Evolutionary conservation across 352 stramenopile genomes (phyloP).

Genomic region (Aphanomyces cochlioides): DNA sequence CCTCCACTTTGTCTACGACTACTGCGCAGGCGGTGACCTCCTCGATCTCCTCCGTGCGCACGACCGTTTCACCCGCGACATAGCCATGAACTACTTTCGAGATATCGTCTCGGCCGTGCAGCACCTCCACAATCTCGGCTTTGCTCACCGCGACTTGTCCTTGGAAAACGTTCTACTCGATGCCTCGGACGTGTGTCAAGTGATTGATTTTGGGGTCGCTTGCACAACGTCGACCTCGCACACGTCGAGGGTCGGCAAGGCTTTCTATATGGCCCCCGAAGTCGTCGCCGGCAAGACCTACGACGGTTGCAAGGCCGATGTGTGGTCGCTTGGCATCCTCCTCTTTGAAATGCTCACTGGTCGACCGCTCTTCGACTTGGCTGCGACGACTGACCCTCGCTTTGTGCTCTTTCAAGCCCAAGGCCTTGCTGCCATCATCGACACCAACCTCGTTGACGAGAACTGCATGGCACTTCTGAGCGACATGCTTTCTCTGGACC

Average conservation of each 20-base stretch:
- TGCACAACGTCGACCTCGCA: slow-evolving; percentile 17
- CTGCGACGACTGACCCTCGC: slow-evolving; percentile 12
- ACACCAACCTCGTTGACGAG: neutral
- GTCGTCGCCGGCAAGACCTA: slow-evolving; percentile 37
- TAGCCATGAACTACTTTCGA: slow-evolving; percentile 8
- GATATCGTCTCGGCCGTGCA: slow-evolving; percentile 4
- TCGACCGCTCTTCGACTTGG: slow-evolving; percentile 52
- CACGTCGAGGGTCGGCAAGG: slow-evolving; percentile 41
- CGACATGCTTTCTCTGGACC: slow-evolving; percentile 16
- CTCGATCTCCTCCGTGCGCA: neutral
- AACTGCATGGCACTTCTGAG: neutral
- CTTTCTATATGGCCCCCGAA: slow-evolving; percentile 67
- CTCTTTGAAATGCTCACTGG: slow-evolving; percentile 57
- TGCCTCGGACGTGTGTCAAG: slow-evolving; percentile 53
- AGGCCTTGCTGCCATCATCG: neutral
- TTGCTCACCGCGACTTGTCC: slow-evolving; percentile 25
- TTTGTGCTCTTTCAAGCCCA: neutral
- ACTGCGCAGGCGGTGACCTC: slow-evolving; percentile 95
- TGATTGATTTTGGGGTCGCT: slow-evolving; percentile 91
- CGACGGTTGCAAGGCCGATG: slow-evolving; percentile 56
- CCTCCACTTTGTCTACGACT: slow-evolving; percentile 98
- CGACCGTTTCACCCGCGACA: neutral
- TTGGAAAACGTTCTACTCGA: slow-evolving; percentile 20
- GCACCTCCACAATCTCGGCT: slow-evolving; percentile 1
- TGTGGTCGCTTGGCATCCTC: slow-evolving; percentile 65